Evolutionary conservation across 2,329 filamentous ascomycete genomes (phyloP), one percentile per base, ranked within the genome.

Genomic region (Lecanicillium sp.): DNA sequence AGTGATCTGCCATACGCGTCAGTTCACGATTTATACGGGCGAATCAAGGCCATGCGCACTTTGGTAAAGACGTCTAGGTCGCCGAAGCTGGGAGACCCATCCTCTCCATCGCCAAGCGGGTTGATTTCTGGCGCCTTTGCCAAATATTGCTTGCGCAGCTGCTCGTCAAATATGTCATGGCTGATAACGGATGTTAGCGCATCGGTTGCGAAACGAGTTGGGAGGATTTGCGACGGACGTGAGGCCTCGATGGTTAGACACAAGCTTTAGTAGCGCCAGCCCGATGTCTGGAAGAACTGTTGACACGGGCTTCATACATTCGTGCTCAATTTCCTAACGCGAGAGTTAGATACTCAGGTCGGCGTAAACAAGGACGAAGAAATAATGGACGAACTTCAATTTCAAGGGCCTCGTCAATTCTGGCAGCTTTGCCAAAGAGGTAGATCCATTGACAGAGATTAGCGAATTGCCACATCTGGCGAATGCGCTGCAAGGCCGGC

Each of bases 381-480:
- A 17, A 33, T 38, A 17, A 20, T 20, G 12, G 4, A 11, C 55
- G 25, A 77, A 95, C 92, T 68, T 97, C 89, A 47, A 96, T 84
- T 55, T 90, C 87, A 46, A 96, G 73, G 55, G 84, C 80, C 46
- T 94, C 84, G 51, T 92, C 83, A 48, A 97, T 85, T 66, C 94
- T 96, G 58, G 94, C 81, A 31, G 81, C 81, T 53, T 84, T 81
- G 45, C 90, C 89, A 60, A 98, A 98, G 29, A 90, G 77, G 58
- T 82, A 85, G 44, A 97, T 86, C 74, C 88, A 98, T 64, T 98
- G 90, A 65, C 84, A 88, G 7, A 97, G 68, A 54, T 88, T 90
- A 44, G 90, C 87, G 62, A 97, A 96, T 61, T 96, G 85, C 89
- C 90, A 97, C 73, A 86, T 88, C 57, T 86, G 92, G 46, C 90